Percentiles rank a stretch among this genome's conserved stretches.
Evolutionary conservation across 106 monocot genomes (phyloP).

Genomic region (Apostasia shenzhenica): DNA sequence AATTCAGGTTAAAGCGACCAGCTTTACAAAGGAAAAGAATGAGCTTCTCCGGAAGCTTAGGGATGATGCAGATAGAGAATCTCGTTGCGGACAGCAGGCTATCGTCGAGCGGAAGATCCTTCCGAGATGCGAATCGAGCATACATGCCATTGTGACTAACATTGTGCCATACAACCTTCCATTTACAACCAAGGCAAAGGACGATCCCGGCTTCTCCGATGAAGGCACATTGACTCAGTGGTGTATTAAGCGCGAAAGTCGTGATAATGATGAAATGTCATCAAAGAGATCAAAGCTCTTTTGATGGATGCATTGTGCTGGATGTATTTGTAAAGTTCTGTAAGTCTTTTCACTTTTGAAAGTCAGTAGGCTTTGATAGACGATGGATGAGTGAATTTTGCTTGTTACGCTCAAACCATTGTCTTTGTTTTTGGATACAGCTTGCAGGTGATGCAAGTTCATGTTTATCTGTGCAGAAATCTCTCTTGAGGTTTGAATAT

Average conservation of each 20-base stretch:
- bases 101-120: conserved; percentile 35
- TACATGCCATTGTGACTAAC: conserved; percentile 61
- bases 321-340: no score
- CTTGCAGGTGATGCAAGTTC: no score
- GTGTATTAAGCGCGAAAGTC: not conserved
- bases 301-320: not conserved
- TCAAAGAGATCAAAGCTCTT: conserved; percentile 23
- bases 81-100: conserved; percentile 55
- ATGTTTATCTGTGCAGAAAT: no score
- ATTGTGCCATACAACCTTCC: conserved; percentile 20
- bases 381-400: no score
- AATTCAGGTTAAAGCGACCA: conserved; percentile 39
- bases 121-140: conserved; percentile 30
- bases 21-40: conserved; percentile 40
- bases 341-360: no score
- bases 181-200: conserved; percentile 11
- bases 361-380: no score
- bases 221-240: not conserved
- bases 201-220: not conserved
- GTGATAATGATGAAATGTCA: conserved; percentile 1
- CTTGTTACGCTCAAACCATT: no score
- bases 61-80: conserved; percentile 34
- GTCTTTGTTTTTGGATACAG: no score
- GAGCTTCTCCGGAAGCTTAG: conserved; percentile 44
- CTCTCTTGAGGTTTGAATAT: no score